phyloP scores from a whole-genome alignment of 495 filamentous ascomycete species.

The Penicillium turbatum region DNA sequence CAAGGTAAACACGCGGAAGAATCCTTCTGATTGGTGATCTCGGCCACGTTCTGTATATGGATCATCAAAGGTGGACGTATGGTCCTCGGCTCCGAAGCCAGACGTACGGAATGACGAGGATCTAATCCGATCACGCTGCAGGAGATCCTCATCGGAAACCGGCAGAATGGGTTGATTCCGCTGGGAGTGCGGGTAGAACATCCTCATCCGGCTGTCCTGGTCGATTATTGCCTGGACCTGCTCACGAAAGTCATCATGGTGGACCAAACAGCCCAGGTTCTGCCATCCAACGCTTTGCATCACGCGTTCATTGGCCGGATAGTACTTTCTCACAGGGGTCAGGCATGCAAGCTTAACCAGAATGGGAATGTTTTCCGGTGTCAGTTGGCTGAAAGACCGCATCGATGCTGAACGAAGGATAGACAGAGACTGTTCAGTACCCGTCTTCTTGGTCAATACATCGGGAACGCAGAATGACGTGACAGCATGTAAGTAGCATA shows the following conservation, averaged over 20 bases:
- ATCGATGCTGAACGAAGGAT: conserved; percentile 48
- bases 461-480: conserved; percentile 59
- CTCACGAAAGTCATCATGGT: neutral
- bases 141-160: neutral
- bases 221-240: neutral
- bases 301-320: neutral
- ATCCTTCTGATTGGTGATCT: neutral
- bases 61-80: neutral
- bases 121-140: neutral
- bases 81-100: neutral
- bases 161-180: neutral
- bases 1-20: neutral
- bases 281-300: neutral
- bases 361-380: neutral
- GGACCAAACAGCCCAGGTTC: neutral
- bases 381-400: conserved; percentile 39
- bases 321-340: neutral
- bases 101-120: neutral
- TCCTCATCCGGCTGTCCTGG: neutral
- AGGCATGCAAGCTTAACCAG: neutral
- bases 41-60: neutral
- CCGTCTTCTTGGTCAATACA: conserved; percentile 51
- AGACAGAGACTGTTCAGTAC: conserved; percentile 55
- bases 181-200: neutral
- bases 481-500: conserved; percentile 57